Base-by-base conservation (phyloP, 1,139 yeast species). In the Yamadazyma atlantica region DNA sequence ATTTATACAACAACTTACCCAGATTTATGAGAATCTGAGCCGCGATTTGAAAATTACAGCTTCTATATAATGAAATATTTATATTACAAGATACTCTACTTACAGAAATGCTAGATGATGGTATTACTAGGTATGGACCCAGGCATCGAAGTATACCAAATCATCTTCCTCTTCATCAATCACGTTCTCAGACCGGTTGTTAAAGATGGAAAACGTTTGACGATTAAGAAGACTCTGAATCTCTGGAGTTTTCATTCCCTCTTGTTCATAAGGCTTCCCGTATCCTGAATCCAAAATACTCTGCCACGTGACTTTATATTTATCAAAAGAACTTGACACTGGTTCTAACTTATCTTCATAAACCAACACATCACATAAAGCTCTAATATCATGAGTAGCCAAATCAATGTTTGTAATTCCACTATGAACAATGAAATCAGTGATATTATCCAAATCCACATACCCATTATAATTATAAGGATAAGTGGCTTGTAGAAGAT, bases 301-400 rank as follows among this genome's bases (percentile, higher is more conserved):
- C 40, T 75, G 81, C 67, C 82, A 70, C 2, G 85, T 76, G 1
- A 80, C 81, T 49, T 68, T 75, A 51, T 77, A 80, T 36, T 76
- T 71, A 44, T 78, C 83, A 28, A 70, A 58, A 2, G 73, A 63
- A 40, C 58, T 62, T 22, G 51, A 50, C 2, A 80, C 70, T 40
- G 75, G 66, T 55, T 89, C 97, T 39, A 92, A 60, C 58, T 84
- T 85, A 54, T 88, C 96, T 52, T 92, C 98, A 59, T 73, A 88
- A 1, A 85, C 81, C 33, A 92, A 67, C 13, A 92, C 97, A 48
- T 89, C 95, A 60, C 97, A 89, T 18, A 92, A 68, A 0, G 94
- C 72, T 40, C 90, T 72, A 39, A 94, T 81, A 56, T 92, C 96
- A 31, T 78, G 72, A 23, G 78, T 67, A 2, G 80, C 81, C 48